Evolutionary conservation across 192 early-diverging fungal genomes (phyloP), one percentile per base, ranked within the genome.

Genomic region (Coemansia sp.): DNA sequence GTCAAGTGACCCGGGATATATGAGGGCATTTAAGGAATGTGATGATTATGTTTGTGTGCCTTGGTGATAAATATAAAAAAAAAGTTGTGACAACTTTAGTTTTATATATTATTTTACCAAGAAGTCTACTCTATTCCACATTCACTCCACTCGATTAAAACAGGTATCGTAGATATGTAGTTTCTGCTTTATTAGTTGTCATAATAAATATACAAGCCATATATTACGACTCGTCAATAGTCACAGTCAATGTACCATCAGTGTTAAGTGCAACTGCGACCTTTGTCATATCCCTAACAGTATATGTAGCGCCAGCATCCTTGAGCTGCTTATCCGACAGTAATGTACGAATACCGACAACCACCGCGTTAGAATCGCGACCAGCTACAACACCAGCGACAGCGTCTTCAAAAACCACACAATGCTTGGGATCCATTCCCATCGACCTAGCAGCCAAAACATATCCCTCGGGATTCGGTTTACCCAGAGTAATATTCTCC

Each of bases 341-440:
- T 42, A 53, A 59, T 17, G 76, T 73, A 6, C 71, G 37, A 16
- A 78, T 44, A 0, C 71, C 76, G 16, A 78, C 44, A 4, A 78
- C 76, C 19, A 70, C 35, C 0, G 71, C 68, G 8, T 64, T 67
- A 0, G 71, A 39, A 7, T 44, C 64, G 3, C 39, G 32, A 10
- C 76, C 76, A 13, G 76, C 50, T 0, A 3, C 21, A 3, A 64
- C 66, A 0, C 76, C 76, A 0, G 76, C 76, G 17, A 17, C 62
- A 1, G 76, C 76, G 44, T 78, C 76, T n/a, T 78, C 76, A 59
- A 80, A 80, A 6, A 80, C 78, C 17, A 80, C 46, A 10, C 78
- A 80, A 2, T 55, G 3, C 7, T 6, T 26, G 0, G 63, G 6
- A 17, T 80, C 63, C 7, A 43, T 17, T 16, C 66, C 62, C 47